Percentiles rank a stretch among this genome's conserved stretches.
phyloP scores from a whole-genome alignment of 495 filamentous ascomycete genomes.

The Talaromyces trachyspermus region DNA sequence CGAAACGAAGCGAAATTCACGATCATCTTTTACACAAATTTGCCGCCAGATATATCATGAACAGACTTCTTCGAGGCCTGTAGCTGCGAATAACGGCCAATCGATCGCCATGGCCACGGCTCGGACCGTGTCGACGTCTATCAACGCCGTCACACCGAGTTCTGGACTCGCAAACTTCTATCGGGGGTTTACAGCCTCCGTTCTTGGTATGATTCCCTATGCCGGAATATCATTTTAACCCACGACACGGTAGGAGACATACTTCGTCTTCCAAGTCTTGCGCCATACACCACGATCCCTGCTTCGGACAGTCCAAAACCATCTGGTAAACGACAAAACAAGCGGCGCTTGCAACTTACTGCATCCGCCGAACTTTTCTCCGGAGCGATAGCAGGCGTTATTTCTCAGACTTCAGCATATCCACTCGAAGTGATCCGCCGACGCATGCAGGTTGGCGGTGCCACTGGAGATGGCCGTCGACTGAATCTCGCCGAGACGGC shows the following conservation, averaged over 20 bases:
- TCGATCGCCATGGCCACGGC: slow-evolving; percentile 24
- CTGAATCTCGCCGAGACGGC: slow-evolving; percentile 74
- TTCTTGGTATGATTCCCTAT: slow-evolving; percentile 93
- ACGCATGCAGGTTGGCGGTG: slow-evolving; percentile 93
- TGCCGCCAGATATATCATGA: slow-evolving; percentile 82
- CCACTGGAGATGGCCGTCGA: slow-evolving; percentile 79
- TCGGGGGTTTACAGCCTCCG: slow-evolving; percentile 81
- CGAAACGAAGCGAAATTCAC: slow-evolving; percentile 66
- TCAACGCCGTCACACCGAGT: slow-evolving; percentile 43
- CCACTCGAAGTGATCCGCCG: slow-evolving; percentile 87
- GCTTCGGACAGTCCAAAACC: slow-evolving; percentile 20
- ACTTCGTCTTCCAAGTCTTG: slow-evolving; percentile 57
- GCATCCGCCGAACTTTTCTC: slow-evolving; percentile 70
- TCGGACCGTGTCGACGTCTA: slow-evolving; percentile 26
- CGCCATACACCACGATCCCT: slow-evolving; percentile 59
- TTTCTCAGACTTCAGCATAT: slow-evolving; percentile 87
- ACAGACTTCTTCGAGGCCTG: slow-evolving; percentile 30
- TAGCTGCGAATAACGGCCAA: slow-evolving; percentile 11
- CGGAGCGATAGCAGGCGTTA: slow-evolving; percentile 76
- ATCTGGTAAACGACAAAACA: slow-evolving; percentile 5
- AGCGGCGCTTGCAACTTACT: slow-evolving; percentile 43
- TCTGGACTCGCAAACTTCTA: slow-evolving; percentile 85
- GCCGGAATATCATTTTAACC: slow-evolving; percentile 95
- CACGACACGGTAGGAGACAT: slow-evolving; percentile 83
- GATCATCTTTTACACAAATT: slow-evolving; percentile 60